These are phyloP conservation scores for Puccinia polysora DNA, from an alignment of 1,284 basidiomycete species.

Conservation along the genomic window DNA sequence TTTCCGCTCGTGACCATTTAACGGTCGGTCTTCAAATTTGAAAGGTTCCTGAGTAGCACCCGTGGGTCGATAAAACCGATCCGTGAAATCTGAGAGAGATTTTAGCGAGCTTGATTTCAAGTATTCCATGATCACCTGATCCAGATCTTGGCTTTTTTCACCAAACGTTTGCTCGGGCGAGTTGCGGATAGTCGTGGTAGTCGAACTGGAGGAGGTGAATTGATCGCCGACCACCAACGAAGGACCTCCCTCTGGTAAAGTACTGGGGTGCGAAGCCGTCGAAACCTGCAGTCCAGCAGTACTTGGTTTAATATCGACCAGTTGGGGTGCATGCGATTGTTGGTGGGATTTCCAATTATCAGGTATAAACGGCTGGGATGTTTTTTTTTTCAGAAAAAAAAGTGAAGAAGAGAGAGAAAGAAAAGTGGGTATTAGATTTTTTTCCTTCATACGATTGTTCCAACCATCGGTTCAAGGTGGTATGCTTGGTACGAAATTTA, in stretches of 20 bases:
- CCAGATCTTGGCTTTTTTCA: too few relatives aligned
- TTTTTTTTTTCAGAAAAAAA: not conserved
- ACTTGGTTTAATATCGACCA: slow-evolving; percentile 16
- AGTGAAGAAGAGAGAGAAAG: not conserved
- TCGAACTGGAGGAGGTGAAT: not conserved
- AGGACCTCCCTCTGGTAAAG: slow-evolving; percentile 38
- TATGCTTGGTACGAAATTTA: too few relatives aligned
- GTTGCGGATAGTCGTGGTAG: too few relatives aligned
- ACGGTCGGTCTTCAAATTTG: slow-evolving; percentile 27
- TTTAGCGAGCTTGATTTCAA: not conserved
- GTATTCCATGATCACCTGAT: too few relatives aligned
- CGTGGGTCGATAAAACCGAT: not conserved
- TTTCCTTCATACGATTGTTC: too few relatives aligned
- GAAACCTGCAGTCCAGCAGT: slow-evolving; percentile 21
- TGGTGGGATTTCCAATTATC: slow-evolving; percentile 28
- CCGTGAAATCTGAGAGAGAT: not conserved
- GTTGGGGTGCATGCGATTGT: slow-evolving; percentile 21
- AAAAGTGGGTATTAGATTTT: not conserved
- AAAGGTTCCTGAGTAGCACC: not conserved
- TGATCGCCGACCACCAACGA: slow-evolving; percentile 3
- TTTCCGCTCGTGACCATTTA: slow-evolving; percentile 28
- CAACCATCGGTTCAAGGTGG: too few relatives aligned
- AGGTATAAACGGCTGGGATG: slow-evolving; percentile 28
- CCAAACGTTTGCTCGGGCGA: too few relatives aligned
- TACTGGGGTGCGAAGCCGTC: slow-evolving; percentile 34